A percentile compares a stretch with the other conserved stretches of the same genome.
These are phyloP conservation scores for Barbarea vulgaris DNA, from an alignment of 345 rosid genomes.

Conservation along the genomic window DNA sequence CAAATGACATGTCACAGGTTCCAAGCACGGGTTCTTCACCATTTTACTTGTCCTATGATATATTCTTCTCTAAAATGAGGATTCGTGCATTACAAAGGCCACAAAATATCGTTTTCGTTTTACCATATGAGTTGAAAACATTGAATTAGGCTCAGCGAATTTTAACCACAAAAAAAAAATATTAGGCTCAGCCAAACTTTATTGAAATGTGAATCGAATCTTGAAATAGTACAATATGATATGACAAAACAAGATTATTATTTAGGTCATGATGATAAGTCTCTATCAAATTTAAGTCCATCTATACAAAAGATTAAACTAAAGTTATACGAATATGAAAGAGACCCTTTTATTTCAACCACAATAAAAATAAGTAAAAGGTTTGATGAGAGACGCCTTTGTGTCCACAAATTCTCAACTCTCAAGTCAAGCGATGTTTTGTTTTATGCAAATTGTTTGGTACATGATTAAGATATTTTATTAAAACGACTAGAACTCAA, in stretches of 20 bases:
- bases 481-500: background rate
- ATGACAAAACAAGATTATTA: background rate
- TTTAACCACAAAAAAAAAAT: background rate
- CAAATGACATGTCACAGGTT: conserved; percentile 31
- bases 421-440: background rate
- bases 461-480: conserved; percentile 8
- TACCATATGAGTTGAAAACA: conserved; percentile 7
- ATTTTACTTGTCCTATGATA: background rate
- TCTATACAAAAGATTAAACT: conserved; percentile 2
- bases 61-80: conserved; percentile 10
- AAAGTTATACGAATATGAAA: background rate
- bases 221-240: conserved; percentile 8
- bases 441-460: background rate
- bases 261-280: conserved; percentile 9
- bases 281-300: conserved; percentile 21
- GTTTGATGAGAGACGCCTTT: background rate
- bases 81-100: background rate
- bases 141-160: conserved; percentile 14
- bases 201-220: conserved; percentile 12
- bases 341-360: background rate
- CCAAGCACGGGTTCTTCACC: background rate
- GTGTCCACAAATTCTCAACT: background rate
- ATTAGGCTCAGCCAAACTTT: background rate
- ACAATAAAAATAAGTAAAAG: background rate
- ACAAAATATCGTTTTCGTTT: conserved; percentile 13